phyloP scores from a whole-genome alignment of 805 yeast genomes.

The Kregervanrija fluxuum region DNA sequence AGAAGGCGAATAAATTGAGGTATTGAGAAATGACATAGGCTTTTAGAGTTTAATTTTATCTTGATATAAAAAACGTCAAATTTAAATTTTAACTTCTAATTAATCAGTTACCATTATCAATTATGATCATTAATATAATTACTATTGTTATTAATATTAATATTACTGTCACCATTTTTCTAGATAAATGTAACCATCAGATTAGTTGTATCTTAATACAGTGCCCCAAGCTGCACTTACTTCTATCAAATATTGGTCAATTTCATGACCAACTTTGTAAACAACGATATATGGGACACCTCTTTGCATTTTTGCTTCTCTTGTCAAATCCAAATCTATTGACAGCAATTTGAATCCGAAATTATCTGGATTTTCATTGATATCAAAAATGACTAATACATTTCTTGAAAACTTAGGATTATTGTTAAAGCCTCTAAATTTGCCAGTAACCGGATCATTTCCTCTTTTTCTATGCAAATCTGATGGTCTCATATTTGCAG shows the following conservation, averaged over 20 bases:
- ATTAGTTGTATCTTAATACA: slow-evolving; percentile 14
- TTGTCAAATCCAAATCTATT: slow-evolving; percentile 21
- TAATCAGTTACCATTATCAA: too few species aligned
- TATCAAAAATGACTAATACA: slow-evolving; percentile 20
- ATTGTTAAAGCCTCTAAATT: slow-evolving; percentile 22
- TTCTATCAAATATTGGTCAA: slow-evolving; percentile 19
- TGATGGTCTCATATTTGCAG: slow-evolving; percentile 21
- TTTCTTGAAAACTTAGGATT: slow-evolving; percentile 21
- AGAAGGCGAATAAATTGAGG: too few species aligned
- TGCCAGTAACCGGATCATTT: slow-evolving; percentile 17
- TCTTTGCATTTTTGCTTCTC: slow-evolving; percentile 17
- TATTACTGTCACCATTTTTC: too few species aligned
- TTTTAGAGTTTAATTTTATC: too few species aligned
- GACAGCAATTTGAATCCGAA: slow-evolving; percentile 19
- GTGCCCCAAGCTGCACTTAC: slow-evolving; percentile 21
- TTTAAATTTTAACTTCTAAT: too few species aligned
- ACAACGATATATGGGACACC: slow-evolving; percentile 23
- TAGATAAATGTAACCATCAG: slow-evolving; percentile 13
- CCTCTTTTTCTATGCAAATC: slow-evolving; percentile 22
- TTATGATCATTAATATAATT: too few species aligned
- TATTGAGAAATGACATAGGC: too few species aligned
- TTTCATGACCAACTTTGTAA: slow-evolving; percentile 17
- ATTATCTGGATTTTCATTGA: slow-evolving; percentile 6
- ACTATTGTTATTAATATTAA: too few species aligned
- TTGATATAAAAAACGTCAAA: too few species aligned